Percentiles rank a stretch among this genome's conserved stretches.
phyloP scores from a whole-genome alignment of 805 yeast genomes.

The Jamesozyma piceae region DNA sequence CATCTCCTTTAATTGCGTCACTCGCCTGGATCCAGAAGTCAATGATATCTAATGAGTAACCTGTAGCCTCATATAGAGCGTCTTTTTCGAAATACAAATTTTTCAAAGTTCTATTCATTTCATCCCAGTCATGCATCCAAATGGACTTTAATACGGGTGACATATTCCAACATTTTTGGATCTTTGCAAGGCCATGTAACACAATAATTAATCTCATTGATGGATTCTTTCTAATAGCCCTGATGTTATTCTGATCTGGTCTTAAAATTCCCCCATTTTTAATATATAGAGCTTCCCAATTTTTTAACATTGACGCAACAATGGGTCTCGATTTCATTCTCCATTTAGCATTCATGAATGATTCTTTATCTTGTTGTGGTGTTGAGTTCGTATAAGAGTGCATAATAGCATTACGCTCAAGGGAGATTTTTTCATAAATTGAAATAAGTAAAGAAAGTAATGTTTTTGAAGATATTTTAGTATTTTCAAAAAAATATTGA shows the following conservation, averaged over 20 bases:
- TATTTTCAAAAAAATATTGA: slow-evolving; percentile 28
- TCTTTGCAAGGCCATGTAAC: slow-evolving; percentile 54
- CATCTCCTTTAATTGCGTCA: neutral
- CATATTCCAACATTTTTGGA: slow-evolving; percentile 51
- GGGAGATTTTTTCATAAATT: slow-evolving; percentile 55
- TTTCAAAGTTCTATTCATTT: slow-evolving; percentile 47
- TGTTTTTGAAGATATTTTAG: slow-evolving; percentile 32
- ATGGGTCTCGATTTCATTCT: slow-evolving; percentile 52
- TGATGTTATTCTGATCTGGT: slow-evolving; percentile 36
- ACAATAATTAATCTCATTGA: slow-evolving; percentile 60
- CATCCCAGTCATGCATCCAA: slow-evolving; percentile 58
- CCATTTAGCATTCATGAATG: slow-evolving; percentile 41
- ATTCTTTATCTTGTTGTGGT: slow-evolving; percentile 10
- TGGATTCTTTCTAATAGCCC: slow-evolving; percentile 40
- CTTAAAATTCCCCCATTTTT: slow-evolving; percentile 54
- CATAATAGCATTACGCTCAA: slow-evolving; percentile 34
- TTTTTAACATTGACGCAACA: slow-evolving; percentile 45
- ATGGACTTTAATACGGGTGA: slow-evolving; percentile 51
- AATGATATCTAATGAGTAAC: slow-evolving; percentile 48
- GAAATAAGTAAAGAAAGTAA: slow-evolving; percentile 50
- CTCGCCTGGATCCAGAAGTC: slow-evolving; percentile 66
- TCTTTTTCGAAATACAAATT: slow-evolving; percentile 45
- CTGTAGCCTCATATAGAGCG: slow-evolving; percentile 53
- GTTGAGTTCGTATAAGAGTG: neutral
- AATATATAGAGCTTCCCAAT: slow-evolving; percentile 60